These are phyloP conservation scores for Thelephora terrestris DNA, from an alignment of 1,284 basidiomycete species.

Conservation along the genomic window DNA sequence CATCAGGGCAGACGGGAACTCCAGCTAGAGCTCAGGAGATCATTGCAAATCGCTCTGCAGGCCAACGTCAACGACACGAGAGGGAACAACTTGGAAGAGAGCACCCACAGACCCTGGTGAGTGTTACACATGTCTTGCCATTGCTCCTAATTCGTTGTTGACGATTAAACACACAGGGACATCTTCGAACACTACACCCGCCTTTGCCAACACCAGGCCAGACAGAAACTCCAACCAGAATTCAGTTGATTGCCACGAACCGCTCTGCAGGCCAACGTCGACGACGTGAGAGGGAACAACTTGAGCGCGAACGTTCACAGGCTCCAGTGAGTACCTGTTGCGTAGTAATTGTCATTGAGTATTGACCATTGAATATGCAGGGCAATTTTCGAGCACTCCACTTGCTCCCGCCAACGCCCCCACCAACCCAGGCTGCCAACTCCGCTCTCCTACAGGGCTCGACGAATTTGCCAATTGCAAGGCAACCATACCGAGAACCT, in stretches of 20 bases:
- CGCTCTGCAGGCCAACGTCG: neutral
- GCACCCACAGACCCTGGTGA: neutral
- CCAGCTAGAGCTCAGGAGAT: neutral
- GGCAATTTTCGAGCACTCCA: neutral
- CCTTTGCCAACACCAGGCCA: neutral
- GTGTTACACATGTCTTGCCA: neutral
- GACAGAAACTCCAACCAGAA: neutral
- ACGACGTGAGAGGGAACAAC: neutral
- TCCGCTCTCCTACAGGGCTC: no score
- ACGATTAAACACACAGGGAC: neutral
- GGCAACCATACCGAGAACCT: constrained; percentile 1
- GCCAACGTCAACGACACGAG: neutral
- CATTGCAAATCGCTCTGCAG: neutral
- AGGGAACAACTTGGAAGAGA: neutral
- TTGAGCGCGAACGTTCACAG: neutral
- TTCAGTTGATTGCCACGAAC: neutral
- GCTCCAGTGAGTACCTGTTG: neutral
- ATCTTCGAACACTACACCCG: neutral
- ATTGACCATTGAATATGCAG: neutral
- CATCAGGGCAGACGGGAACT: neutral
- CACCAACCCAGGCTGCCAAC: neutral
- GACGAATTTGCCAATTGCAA: neutral
- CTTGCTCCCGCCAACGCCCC: neutral
- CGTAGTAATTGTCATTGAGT: neutral
- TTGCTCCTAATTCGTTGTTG: neutral